Percentiles rank a stretch among this genome's conserved stretches.
Evolutionary conservation across 345 rosid species (phyloP).

Genomic region (Nasturtium officinale): DNA sequence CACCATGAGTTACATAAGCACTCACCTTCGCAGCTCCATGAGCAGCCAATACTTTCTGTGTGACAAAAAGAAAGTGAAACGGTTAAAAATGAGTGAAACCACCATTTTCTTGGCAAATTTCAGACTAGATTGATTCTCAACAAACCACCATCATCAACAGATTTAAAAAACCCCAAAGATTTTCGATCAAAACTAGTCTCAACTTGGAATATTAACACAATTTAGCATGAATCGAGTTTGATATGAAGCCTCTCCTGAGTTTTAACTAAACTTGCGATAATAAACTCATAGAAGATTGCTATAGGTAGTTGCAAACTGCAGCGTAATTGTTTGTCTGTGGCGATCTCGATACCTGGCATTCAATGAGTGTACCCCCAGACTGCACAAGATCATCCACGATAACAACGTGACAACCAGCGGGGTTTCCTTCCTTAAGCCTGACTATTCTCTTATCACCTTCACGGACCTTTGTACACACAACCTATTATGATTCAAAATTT

Average conservation of each 20-base stretch:
- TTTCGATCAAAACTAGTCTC: not conserved
- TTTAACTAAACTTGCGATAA: not conserved
- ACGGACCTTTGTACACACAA: slow-evolving; percentile 93
- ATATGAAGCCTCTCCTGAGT: not conserved
- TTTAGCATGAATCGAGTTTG: not conserved
- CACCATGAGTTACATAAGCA: slow-evolving; percentile 95
- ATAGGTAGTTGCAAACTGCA: slow-evolving; percentile 2
- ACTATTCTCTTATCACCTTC: slow-evolving; percentile 95
- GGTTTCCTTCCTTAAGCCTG: slow-evolving; percentile 90
- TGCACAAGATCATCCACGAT: slow-evolving; percentile 97
- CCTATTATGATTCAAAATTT: slow-evolving; percentile 53
- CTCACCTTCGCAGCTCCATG: slow-evolving; percentile 94
- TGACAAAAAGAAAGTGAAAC: slow-evolving; percentile 2
- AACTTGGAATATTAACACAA: not conserved
- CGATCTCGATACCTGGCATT: slow-evolving; percentile 73
- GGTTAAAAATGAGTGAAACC: not conserved
- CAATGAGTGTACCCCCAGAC: slow-evolving; percentile 97
- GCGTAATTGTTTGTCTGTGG: not conserved
- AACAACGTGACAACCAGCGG: slow-evolving; percentile 85
- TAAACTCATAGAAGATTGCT: not conserved
- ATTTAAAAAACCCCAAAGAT: not conserved
- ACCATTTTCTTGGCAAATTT: not conserved
- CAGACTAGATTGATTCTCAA: too few relatives aligned
- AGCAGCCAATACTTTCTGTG: slow-evolving; percentile 89
- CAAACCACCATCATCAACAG: too few relatives aligned